phyloP scores from a whole-genome alignment of 768 basidiomycete species.

The Neoboletus magnificus region DNA sequence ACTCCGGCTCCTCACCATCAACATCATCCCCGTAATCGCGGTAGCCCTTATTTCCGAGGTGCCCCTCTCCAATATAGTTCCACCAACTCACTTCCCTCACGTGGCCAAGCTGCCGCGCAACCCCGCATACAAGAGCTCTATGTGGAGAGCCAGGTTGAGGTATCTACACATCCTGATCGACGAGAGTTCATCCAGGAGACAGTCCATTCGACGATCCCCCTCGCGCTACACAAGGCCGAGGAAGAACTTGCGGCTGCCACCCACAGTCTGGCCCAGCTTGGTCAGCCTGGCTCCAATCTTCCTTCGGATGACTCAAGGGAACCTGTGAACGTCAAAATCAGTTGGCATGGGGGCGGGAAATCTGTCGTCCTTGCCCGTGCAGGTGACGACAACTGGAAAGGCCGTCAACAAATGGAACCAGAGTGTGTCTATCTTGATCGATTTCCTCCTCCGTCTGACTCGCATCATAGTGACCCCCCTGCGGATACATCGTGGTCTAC shows the following conservation, averaged over 20 bases:
- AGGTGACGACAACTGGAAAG: constrained; percentile 75
- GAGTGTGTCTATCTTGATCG: constrained; percentile 44
- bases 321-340: constrained; percentile 46
- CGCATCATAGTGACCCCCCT: constrained; percentile 26
- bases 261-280: constrained; percentile 15
- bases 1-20: constrained; percentile 35
- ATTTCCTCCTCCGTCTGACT: constrained; percentile 16
- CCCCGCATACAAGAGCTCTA: constrained; percentile 48
- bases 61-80: constrained; percentile 41
- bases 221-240: constrained; percentile 43
- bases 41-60: constrained; percentile 34
- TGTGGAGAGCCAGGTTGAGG: constrained; percentile 33
- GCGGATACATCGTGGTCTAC: constrained; percentile 37
- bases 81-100: constrained; percentile 39
- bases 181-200: constrained; percentile 52
- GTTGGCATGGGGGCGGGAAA: constrained; percentile 64
- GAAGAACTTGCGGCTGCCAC: constrained; percentile 20
- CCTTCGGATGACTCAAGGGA: constrained; percentile 30
- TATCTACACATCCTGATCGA: constrained; percentile 28
- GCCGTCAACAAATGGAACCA: constrained; percentile 58
- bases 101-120: constrained; percentile 33
- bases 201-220: constrained; percentile 61
- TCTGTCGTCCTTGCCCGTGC: constrained; percentile 67
- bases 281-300: constrained; percentile 19
- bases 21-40: constrained; percentile 31